Conservation (phyloP, 768 basidiomycete genomes). For the Lenzites betulinus region DNA sequence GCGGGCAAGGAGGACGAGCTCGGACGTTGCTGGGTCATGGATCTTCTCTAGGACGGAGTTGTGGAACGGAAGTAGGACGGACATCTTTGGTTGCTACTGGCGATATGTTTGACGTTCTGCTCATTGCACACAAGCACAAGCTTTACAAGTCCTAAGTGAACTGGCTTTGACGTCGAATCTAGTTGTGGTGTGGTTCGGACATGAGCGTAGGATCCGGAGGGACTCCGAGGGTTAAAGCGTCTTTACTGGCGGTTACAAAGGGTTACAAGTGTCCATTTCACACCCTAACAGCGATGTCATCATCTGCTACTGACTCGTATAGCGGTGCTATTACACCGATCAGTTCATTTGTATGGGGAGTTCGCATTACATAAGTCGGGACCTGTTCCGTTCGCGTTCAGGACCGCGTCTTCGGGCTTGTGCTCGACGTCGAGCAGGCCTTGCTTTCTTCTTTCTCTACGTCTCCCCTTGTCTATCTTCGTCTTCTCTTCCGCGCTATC, state of each 20-base stretch:
- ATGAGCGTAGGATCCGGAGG: no score
- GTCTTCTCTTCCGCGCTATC: background rate
- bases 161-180: background rate
- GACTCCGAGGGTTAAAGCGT: no score
- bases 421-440: background rate
- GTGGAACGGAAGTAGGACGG: conserved; percentile 60
- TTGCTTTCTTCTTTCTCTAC: background rate
- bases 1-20: conserved; percentile 79
- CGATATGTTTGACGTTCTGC: background rate
- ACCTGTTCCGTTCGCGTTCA: background rate
- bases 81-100: conserved; percentile 18
- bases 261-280: no score
- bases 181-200: background rate
- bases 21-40: conserved; percentile 73
- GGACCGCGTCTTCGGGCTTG: background rate
- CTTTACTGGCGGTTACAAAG: background rate
- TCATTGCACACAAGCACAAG: background rate
- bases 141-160: background rate
- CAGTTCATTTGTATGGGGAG: background rate
- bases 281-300: no score
- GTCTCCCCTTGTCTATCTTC: background rate
- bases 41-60: conserved; percentile 65
- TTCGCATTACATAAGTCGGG: background rate
- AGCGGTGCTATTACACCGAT: background rate
- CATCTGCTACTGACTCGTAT: no score